These are phyloP conservation scores for Nicotiana knightiana DNA, from an alignment of 257 asterid species.

Conservation along the genomic window DNA sequence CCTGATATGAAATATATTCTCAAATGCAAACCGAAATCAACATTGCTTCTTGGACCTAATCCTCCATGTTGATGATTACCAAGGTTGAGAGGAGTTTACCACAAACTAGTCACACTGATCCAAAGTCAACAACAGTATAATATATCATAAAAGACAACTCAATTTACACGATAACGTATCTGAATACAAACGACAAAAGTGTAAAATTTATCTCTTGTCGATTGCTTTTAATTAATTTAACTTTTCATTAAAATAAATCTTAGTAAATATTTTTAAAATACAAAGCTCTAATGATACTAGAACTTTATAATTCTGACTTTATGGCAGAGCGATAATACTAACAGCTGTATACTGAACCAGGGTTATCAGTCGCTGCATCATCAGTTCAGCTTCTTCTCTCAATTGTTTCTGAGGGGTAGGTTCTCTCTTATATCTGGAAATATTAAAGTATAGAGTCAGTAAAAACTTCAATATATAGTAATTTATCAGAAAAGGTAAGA, in stretches of 20 bases:
- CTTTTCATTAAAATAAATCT: neutral
- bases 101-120: neutral
- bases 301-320: neutral
- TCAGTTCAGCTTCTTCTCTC: constrained; percentile 52
- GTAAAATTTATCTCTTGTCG: neutral
- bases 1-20: too few relatives aligned
- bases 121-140: neutral
- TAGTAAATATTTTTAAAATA: neutral
- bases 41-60: neutral
- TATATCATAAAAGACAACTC: neutral
- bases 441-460: neutral
- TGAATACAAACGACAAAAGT: neutral
- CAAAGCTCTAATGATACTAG: neutral
- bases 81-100: neutral
- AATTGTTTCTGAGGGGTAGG: constrained; percentile 49
- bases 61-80: neutral
- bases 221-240: too few relatives aligned
- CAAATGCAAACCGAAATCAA: neutral
- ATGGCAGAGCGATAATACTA: constrained; percentile 27
- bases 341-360: constrained; percentile 73
- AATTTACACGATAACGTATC: neutral
- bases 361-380: constrained; percentile 61
- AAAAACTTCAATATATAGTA: neutral
- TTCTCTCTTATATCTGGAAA: constrained; percentile 59
- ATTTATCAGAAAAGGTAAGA: neutral